Evolutionary conservation across 2,329 filamentous ascomycete genomes (phyloP), one percentile per base, ranked within the genome.

Genomic region (Bipolaris zeicola): DNA sequence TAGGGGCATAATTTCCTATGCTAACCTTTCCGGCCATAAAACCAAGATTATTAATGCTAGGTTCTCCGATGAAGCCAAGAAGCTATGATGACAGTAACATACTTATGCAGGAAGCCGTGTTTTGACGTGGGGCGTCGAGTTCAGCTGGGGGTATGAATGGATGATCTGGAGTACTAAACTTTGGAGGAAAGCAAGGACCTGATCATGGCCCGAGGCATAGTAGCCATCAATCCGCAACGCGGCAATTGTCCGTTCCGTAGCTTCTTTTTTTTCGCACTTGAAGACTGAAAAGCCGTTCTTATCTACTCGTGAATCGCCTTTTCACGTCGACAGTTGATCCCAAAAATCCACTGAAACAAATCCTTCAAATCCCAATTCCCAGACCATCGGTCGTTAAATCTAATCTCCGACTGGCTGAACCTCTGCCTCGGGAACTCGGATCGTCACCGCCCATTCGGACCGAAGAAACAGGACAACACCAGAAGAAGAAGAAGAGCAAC

Each of bases 121-220:
- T 47, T 33, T 18, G 16, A 37, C 33, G 44, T 47, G 44, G 44
- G 44, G 13, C 44, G 24, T 24, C 44, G 13, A 18, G 33, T 31
- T 13, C 24, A n/a, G 44, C 33, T 47, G 44, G 33, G 33, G 44
- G 22, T 47, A 33, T 46, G 43, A 45, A 45, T 46, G 28, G 31
- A 34, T 31, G 43, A 13, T 28, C 26, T 28, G 22, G 28, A 22
- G 28, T 22, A 14, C 28, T 13, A 34, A 34, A n/a, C 20, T 14
- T 42, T 18, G 39, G 11, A 42, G 11, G 13, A 10, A 46, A 34
- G 43, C 43, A 46, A 13, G 43, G 43, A 46, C 43, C 43, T 33
- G 28, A n/a, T 31, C 28, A 33, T 34, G 43, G 43, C 18, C 43
- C 43, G 28, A 22, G 43, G 14, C 26, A 45, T 36, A 33, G 18